Base-by-base conservation (phyloP, 805 yeast genomes). In the Priceomyces castillae region DNA sequence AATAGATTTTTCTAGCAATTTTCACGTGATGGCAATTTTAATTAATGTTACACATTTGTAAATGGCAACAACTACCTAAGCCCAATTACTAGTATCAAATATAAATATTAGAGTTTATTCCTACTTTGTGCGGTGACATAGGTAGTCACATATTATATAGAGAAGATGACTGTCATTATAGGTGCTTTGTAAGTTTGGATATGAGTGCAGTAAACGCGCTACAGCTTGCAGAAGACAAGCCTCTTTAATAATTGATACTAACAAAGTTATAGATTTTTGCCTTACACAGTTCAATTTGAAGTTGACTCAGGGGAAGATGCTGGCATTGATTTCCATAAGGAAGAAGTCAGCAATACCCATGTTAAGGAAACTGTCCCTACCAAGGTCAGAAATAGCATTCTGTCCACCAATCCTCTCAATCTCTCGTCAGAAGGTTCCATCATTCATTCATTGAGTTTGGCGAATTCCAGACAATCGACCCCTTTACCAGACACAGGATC, bases 271-370 rank as follows among this genome's bases (percentile, higher is more conserved):
- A 78, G 85, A 38, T 84, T 84, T 52, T 67, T 85, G 37, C 94
- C 94, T 2, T 81, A 81, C 54, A 82, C 89, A 3, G 89, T 84
- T n/a, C 86, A 84, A 49, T 78, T 78, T 49, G 80, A 78, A 49
- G 74, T 78, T 5, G 25, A 22, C 9, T 22, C 25, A 22, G 61
- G 52, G n/a, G 46, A 56, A 7, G 52, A 52, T 22, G 46, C 57
- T 9, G 52, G 50, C 19, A 41, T 39, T 10, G 44, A 44, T 10
- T 38, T 34, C 23, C 40, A 46, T 18, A 28, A 28, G 6, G 49
- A 46, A 22, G 12, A 20, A 16, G 35, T 30, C 17, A 19, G 42
- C n/a, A 40, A 37, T 17, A 31, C 7, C 3, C 18, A 16, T 22
- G 11, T 22, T 2, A 34, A 34, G 23, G 26, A 19, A 3, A 11